A percentile compares a stretch with the other conserved stretches of the same genome.
Evolutionary conservation across 441 rosid genomes (phyloP).

Genomic region (Corymbia calophylla): DNA sequence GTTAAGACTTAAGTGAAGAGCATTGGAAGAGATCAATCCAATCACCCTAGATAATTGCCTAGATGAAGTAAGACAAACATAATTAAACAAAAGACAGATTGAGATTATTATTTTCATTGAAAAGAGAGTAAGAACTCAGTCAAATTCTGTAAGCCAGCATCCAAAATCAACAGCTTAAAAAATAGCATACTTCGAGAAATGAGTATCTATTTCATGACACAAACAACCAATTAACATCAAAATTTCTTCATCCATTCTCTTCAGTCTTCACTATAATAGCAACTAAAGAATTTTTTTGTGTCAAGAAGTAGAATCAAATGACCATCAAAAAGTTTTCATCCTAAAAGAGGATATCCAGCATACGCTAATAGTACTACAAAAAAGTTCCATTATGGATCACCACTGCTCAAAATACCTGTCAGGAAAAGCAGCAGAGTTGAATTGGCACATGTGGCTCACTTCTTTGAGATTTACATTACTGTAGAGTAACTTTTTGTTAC

Average conservation of each 20-base stretch:
- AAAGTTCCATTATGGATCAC: not conserved
- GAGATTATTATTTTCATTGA: not conserved
- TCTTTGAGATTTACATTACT: conserved; percentile 96
- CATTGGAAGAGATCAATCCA: not conserved
- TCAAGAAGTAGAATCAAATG: not conserved
- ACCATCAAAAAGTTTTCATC: not conserved
- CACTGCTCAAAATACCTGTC: conserved; percentile 54
- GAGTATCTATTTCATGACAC: not conserved
- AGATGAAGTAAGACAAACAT: not conserved
- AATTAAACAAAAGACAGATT: not conserved
- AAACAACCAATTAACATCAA: not conserved
- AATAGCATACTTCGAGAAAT: not conserved
- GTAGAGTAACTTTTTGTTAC: conserved; percentile 91
- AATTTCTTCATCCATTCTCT: not conserved
- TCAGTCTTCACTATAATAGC: not conserved
- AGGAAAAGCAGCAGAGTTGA: conserved; percentile 97
- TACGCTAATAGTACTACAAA: not conserved
- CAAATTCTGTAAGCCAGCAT: not conserved
- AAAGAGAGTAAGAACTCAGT: not conserved
- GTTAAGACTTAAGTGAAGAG: not conserved
- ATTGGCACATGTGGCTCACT: conserved; percentile 99
- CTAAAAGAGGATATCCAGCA: not conserved
- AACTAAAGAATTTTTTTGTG: not conserved
- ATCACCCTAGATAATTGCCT: not conserved
- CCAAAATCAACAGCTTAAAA: not conserved